phyloP scores from a whole-genome alignment of 2,329 filamentous ascomycete genomes.

The Cercospora sp. region DNA sequence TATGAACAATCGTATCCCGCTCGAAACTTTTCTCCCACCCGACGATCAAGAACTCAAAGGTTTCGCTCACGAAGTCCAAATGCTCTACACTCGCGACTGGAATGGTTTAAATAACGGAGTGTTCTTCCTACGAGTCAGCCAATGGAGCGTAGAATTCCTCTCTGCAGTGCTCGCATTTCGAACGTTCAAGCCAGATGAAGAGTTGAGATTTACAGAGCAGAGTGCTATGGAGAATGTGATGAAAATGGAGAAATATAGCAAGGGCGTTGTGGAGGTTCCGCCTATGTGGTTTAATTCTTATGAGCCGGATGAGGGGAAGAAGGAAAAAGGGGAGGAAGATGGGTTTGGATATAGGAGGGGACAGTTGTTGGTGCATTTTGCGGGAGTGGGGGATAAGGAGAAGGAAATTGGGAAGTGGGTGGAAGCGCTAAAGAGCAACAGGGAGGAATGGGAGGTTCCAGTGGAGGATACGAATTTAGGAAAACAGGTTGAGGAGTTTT shows the following conservation, averaged over 20 bases:
- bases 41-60: conserved; percentile 14
- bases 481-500: conserved; percentile 38
- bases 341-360: conserved; percentile 35
- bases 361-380: conserved; percentile 46
- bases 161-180: conserved; percentile 42
- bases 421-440: conserved; percentile 35
- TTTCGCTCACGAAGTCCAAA: conserved; percentile 32
- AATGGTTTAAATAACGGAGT: conserved; percentile 47
- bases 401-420: conserved; percentile 42
- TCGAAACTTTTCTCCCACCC: conserved; percentile 43
- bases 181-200: conserved; percentile 40
- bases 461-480: conserved; percentile 38
- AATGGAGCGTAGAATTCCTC: conserved; percentile 43
- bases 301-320: conserved; percentile 37
- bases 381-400: conserved; percentile 38
- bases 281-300: conserved; percentile 48
- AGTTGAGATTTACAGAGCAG: conserved; percentile 43
- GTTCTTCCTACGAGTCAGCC: conserved; percentile 42
- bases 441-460: conserved; percentile 39
- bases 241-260: conserved; percentile 33
- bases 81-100: conserved; percentile 42
- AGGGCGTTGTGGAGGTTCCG: conserved; percentile 38
- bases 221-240: conserved; percentile 43
- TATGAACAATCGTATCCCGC: conserved; percentile 43
- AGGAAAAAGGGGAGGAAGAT: conserved; percentile 37